Percentiles rank a stretch among this genome's conserved stretches.
These are phyloP conservation scores for Anisodus tanguticus DNA, from an alignment of 257 asterid genomes.

Conservation along the genomic window DNA sequence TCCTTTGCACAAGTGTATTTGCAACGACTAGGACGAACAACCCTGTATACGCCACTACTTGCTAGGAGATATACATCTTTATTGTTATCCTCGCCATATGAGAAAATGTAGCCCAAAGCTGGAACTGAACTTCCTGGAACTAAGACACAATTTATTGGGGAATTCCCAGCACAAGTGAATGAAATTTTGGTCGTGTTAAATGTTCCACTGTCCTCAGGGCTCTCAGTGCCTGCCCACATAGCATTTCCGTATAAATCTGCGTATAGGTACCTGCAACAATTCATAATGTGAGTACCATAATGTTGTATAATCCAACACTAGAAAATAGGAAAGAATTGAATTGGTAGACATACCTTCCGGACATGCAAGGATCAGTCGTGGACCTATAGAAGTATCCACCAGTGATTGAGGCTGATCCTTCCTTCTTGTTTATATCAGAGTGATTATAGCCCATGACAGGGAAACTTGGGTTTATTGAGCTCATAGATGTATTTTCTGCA, in stretches of 20 bases:
- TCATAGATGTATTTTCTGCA: conserved; percentile 56
- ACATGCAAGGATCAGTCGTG: conserved; percentile 73
- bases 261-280: conserved; percentile 64
- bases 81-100: conserved; percentile 79
- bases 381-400: conserved; percentile 89
- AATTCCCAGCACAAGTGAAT: conserved; percentile 67
- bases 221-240: conserved; percentile 77
- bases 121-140: conserved; percentile 64
- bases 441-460: conserved; percentile 94
- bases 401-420: conserved; percentile 86
- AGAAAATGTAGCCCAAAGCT: conserved; percentile 77
- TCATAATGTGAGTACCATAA: not conserved
- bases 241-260: conserved; percentile 76
- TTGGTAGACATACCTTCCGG: conserved; percentile 57
- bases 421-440: conserved; percentile 61
- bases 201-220: conserved; percentile 68
- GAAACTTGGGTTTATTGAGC: conserved; percentile 51
- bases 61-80: conserved; percentile 70
- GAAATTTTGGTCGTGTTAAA: conserved; percentile 53
- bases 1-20: conserved; percentile 64
- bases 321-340: not conserved
- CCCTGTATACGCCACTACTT: conserved; percentile 77
- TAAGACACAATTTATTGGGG: conserved; percentile 68
- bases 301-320: not conserved
- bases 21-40: conserved; percentile 83